Base-by-base conservation (phyloP, 2,329 filamentous ascomycete species). In the Paracamarosporium sp. region DNA sequence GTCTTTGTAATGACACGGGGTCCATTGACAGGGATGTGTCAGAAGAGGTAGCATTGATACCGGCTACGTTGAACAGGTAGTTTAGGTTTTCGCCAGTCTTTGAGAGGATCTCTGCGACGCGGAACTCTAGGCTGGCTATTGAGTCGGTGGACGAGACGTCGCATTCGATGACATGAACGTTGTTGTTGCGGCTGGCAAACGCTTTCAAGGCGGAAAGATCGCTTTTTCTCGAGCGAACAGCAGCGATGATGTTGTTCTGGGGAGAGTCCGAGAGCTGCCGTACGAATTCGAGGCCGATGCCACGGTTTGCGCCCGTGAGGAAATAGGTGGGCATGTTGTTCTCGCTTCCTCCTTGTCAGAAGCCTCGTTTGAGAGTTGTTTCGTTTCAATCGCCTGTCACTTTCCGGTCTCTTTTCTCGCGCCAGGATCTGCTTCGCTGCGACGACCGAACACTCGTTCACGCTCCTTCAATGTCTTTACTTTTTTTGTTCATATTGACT, bases 11-110 rank as follows among this genome's bases (percentile, higher is more conserved):
- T 1, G 71, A 74, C 1, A 71, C 68, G 0, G 76, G 62, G 9
- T 74, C 74, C 1, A 83, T 73, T 0, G 69, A 74, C 17, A 82
- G 64, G 22, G 73, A 75, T 15, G 69, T 79, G 50, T 82, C 74
- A 8, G 64, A 53, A 0, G 72, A 65, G 1, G 70, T 66, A 22
- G 70, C 64, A 55, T 82, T 80, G 59, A 82, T 76, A 15, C 76
- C 79, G 0, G 78, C 78, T 38, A 80, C 71, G 57, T 79, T 77
- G 65, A 81, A 71, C 6, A 80, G 56, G 53, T 68, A 78, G 44
- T 80, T 75, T 52, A 83, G 76, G 51, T 79, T 78, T 9, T 65
- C 68, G 5, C 66, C 64, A 4, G 76, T 75, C 8, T 71, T 65
- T 12, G 67, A 70, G 0, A 70, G 60, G 48, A 76, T 74, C 33